Evolutionary conservation across 768 basidiomycete species (phyloP), one percentile per base, ranked within the genome.

Genomic region (Pulveroboletus sp.): DNA sequence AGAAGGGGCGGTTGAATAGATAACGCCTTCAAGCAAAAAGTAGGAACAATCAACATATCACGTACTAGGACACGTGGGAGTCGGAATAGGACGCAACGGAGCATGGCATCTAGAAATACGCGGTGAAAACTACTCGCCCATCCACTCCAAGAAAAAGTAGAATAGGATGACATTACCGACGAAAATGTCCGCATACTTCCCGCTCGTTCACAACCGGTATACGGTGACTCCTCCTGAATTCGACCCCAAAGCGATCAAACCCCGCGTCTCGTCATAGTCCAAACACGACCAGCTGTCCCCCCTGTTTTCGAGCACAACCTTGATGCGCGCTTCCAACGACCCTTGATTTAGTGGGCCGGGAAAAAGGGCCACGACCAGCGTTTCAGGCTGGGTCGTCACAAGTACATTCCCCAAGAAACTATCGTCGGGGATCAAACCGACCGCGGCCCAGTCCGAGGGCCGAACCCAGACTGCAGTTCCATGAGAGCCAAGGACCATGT

Each of bases 391-490:
- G 14, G 54, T 49, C 15, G 50, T 43, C 18, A 56, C 46, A 3
- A 62, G 47, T 32, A 59, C 43, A 35, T 55, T 45, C 37, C 56
- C 51, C 26, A 50, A 30, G 15, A 57, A 27, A 32, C 52, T 47
- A 30, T 52, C 52, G 11, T 62, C 57, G 53, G 51, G 59, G 55
- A 75, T 54, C 51, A 74, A 66, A 27, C 76, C 77, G 1, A 57
- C 69, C 4, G 58, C 58, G 8, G 73, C 69, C 51, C 70, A 73
- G 55, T 76, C 76, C 49, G 65, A 73, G 24, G 85, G 84, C 49
- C 77, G 76, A 21, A 85, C 73, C 82, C 83, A 86, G 8, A 78
- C 69, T 2, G 82, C 82, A 0, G 82, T 83, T 6, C 82, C 81
- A 52, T 74, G 66, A 8, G 67, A 60, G 1, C 83, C 83, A 28